Base-by-base conservation (phyloP, 306 rosid species). In the Astragalus glycyphyllos region DNA sequence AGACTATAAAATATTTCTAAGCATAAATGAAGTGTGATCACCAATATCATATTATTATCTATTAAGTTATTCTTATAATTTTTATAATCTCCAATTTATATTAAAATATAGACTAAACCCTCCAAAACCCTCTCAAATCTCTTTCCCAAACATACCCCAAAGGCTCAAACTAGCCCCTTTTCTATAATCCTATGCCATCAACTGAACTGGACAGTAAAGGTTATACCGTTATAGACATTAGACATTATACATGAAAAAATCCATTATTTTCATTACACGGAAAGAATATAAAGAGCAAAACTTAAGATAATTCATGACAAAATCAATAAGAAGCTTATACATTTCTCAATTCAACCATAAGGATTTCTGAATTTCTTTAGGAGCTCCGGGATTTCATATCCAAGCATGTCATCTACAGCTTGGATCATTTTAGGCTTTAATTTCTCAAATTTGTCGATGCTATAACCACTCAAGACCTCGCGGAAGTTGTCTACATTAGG, bases 341-440 rank as follows among this genome's bases (percentile, higher is more conserved):
- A 32, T 44, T 32, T 35, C 61, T 3, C 48, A 40, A 32, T 16
- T 80, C 79, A 87, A 72, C 72, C 96, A 32, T 94, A 91, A 16
- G 96, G 99, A 63, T 91, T 95, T 77, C 86, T 84, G 57, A 95
- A 95, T 42, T 83, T 89, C 76, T 95, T 95, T 76, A 95, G 48
- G 49, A 95, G 88, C n/a, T 89, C 92, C 0, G 99, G 97, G 64
- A 95, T 86, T 45, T 91, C 97, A 34, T 91, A 95, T 57, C 92
- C 97, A 75, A 95, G 85, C 99, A 95, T 95, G 77, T 95, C 92
- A 37, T 95, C 97, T 0, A 95, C 96, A 0, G 90, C 82, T 83
- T 91, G 90, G 69, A 95, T 84, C 99, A 95, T 87, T 83, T 88
- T 91, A 17, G 99, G 91, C 84, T 87, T 95, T 64, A 95, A 76